Evolutionary conservation across 176 grass and related monocot species (phyloP).

Genomic region (Cenchrus fungigraminus): DNA sequence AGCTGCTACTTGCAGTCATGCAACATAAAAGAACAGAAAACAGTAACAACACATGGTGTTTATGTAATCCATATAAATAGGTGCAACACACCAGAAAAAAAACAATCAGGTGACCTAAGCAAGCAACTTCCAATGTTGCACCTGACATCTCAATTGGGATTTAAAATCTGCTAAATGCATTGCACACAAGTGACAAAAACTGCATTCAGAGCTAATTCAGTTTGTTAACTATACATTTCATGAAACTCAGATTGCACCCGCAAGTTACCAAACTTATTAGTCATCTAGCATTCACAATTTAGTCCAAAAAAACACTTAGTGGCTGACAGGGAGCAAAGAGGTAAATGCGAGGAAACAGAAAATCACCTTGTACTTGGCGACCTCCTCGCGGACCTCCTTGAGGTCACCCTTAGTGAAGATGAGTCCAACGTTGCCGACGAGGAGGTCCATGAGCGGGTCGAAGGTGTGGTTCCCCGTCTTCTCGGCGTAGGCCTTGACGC

Average conservation of each 20-base stretch:
- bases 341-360: neutral
- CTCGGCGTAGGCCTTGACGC: slow-evolving; percentile 75
- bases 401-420: slow-evolving; percentile 93
- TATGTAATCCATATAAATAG: too few species aligned
- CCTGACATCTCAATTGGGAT: neutral
- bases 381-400: slow-evolving; percentile 88
- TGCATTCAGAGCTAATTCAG: neutral
- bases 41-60: too few species aligned
- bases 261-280: neutral
- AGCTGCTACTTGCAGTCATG: neutral
- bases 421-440: slow-evolving; percentile 86
- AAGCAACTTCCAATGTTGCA: neutral
- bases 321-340: neutral
- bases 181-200: neutral
- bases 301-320: too few species aligned
- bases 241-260: neutral
- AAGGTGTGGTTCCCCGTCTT: slow-evolving; percentile 55
- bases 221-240: neutral
- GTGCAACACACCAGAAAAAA: neutral
- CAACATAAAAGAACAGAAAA: neutral
- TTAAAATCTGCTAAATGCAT: neutral
- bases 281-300: too few species aligned
- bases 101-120: neutral
- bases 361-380: slow-evolving; percentile 78
- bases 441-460: slow-evolving; percentile 56